Base-by-base conservation (phyloP, 164 flowering plant genomes). In the Aristolochia californica region DNA sequence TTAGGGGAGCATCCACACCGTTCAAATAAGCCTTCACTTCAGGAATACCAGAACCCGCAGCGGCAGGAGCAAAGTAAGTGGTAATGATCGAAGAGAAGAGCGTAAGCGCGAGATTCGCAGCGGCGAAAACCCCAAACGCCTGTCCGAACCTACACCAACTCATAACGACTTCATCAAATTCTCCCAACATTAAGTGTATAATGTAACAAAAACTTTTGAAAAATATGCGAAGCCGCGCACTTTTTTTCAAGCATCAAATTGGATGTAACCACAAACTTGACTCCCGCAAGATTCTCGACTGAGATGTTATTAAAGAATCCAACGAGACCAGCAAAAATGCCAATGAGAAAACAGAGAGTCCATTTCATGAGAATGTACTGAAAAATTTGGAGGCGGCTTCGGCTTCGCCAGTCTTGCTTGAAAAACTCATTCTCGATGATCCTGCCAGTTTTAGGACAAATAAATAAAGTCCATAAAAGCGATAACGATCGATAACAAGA, bases 21-120 rank as follows among this genome's bases (percentile, higher is more conserved):
- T 91, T 91, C 73, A 91, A 48, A 69, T 83, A 91, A 22, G 97
- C 96, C 80, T 91, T 85, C 13, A 91, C 88, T 77, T 91, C 97
- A 5, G 97, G 94, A 55, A 87, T 82, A 54, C 97, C 96, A 0
- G 97, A 87, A 14, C 96, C 96, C 61, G 96, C 84, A 11, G 96
- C 91, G 14, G 74, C 79, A 14, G 97, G 96, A 0, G 91, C 74
- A 45, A 85, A 18, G 56, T 59, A 78, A 17, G 80, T 77, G 45
- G 94, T 85, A 52, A 87, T 69, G 25, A 75, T 16, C 12, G 83
- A 64, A 1, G 97, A 80, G 48, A 85, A 79, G 21, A 91, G 72
- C 15, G 87, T 82, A 20, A 87, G 80, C 48, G 56, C 77, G 17
- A 87, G 70, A 69, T 91, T 91, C 10, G 78, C 68, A 45, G 49